Evolutionary conservation across 106 monocot genomes (phyloP).

Genomic region (Platanthera zijinensis): DNA sequence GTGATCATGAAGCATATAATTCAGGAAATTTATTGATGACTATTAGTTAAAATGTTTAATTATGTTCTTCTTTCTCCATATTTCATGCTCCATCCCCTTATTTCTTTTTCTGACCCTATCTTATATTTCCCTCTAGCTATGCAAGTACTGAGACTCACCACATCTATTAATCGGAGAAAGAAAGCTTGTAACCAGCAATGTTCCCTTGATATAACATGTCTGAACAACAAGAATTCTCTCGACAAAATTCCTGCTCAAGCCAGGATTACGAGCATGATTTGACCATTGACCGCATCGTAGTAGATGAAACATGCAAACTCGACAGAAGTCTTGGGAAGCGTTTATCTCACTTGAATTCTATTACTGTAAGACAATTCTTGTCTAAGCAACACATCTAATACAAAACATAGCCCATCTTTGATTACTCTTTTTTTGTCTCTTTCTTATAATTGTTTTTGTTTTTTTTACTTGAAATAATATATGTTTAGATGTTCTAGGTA

Average conservation of each 20-base stretch:
- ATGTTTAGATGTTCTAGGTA: too few relatives aligned
- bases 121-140: not conserved
- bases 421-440: too few relatives aligned
- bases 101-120: not conserved
- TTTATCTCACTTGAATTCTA: constrained; percentile 59
- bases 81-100: not conserved
- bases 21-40: not conserved
- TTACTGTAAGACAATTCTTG: constrained; percentile 32
- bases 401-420: not conserved
- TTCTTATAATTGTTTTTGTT: too few relatives aligned
- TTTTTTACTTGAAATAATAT: too few relatives aligned
- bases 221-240: constrained; percentile 26
- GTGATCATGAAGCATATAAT: not conserved
- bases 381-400: not conserved
- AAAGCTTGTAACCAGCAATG: not conserved
- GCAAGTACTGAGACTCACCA: not conserved
- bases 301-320: constrained; percentile 37
- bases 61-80: not conserved
- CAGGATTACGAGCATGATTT: constrained; percentile 55
- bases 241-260: constrained; percentile 63
- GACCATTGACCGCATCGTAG: constrained; percentile 54
- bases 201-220: constrained; percentile 38
- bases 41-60: not conserved
- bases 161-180: not conserved
- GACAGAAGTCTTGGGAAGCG: constrained; percentile 54